These are phyloP conservation scores for Sclerotinia glacialis DNA, from an alignment of 2,329 filamentous ascomycete species.

Conservation along the genomic window DNA sequence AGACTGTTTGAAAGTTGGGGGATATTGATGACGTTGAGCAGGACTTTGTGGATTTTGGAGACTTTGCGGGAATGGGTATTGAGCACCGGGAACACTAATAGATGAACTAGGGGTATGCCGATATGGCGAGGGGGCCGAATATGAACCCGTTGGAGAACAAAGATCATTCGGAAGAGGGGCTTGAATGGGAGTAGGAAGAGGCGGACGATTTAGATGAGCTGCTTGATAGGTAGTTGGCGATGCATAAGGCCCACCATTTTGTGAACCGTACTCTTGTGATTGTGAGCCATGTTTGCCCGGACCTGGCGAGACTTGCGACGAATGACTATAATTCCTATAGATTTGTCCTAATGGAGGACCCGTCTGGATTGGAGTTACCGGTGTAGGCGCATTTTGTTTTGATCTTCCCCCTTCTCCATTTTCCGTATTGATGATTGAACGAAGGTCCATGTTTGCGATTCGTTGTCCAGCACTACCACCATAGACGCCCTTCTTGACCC, in stretches of 20 bases:
- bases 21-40: constrained; percentile 38
- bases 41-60: constrained; percentile 38
- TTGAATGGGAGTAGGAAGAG: constrained; percentile 45
- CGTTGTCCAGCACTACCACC: constrained; percentile 29
- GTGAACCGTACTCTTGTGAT: constrained; percentile 38
- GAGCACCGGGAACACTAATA: constrained; percentile 27
- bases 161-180: constrained; percentile 42
- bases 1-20: constrained; percentile 27
- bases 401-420: constrained; percentile 34
- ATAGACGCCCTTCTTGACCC: constrained; percentile 26
- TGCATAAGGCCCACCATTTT: constrained; percentile 34
- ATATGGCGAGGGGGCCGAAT: constrained; percentile 40
- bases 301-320: constrained; percentile 34
- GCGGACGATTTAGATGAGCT: constrained; percentile 37
- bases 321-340: constrained; percentile 39
- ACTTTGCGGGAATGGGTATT: constrained; percentile 39
- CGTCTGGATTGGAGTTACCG: constrained; percentile 38
- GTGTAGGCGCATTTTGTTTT: constrained; percentile 36
- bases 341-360: constrained; percentile 30
- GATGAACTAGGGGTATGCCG: constrained; percentile 38
- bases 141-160: constrained; percentile 44
- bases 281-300: constrained; percentile 36
- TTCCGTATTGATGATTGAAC: constrained; percentile 50
- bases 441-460: constrained; percentile 48
- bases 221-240: constrained; percentile 39